These are phyloP conservation scores for Penicillium canariense DNA, from an alignment of 495 filamentous ascomycete species.

Conservation along the genomic window DNA sequence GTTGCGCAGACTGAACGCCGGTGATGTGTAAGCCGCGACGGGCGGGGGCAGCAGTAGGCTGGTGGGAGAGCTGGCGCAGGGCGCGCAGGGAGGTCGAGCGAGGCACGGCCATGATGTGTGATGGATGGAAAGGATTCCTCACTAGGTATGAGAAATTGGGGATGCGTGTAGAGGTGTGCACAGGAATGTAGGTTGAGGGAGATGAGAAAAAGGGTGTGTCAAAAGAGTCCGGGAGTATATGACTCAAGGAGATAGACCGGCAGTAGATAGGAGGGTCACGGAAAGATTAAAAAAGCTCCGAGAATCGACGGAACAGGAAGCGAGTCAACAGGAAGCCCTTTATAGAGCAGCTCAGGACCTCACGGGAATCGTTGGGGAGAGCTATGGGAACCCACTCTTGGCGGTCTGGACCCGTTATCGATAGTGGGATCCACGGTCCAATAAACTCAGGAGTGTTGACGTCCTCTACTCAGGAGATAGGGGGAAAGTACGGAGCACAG, in stretches of 20 bases:
- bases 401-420: conserved; percentile 30
- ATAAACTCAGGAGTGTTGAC: conserved; percentile 15
- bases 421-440: conserved; percentile 19
- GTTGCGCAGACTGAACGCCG: conserved; percentile 49
- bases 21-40: conserved; percentile 55
- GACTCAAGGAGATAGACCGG: too few relatives aligned
- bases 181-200: conserved; percentile 3
- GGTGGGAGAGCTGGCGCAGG: conserved; percentile 47
- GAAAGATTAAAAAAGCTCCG: conserved; percentile 1
- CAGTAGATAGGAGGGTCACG: conserved; percentile 3
- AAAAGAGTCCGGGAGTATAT: too few relatives aligned
- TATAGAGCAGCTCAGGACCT: conserved; percentile 1
- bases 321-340: conserved; percentile 2
- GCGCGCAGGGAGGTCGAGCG: conserved; percentile 49
- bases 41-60: conserved; percentile 32
- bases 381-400: conserved; percentile 29
- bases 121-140: not conserved
- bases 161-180: not conserved
- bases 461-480: conserved; percentile 9
- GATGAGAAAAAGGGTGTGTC: too few relatives aligned
- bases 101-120: conserved; percentile 47
- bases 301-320: not conserved
- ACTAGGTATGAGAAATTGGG: not conserved
- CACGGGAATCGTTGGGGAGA: conserved; percentile 32
- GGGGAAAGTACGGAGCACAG: not conserved